Evolutionary conservation across 345 rosid genomes (phyloP), one percentile per base, ranked within the genome.

Genomic region (Eucalyptus cloeziana): DNA sequence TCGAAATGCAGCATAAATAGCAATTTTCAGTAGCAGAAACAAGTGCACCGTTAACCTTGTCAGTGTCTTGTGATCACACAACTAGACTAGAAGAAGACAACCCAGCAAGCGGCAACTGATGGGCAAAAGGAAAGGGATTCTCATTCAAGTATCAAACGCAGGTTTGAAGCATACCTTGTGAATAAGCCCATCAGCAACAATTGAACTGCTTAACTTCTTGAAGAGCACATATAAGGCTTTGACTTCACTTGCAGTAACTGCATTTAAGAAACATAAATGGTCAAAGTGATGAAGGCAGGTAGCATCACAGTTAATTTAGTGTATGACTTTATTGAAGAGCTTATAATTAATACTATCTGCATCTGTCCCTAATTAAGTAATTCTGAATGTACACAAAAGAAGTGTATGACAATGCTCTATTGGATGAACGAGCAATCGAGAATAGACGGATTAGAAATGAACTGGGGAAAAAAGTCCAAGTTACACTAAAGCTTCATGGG

Each of bases 171-270:
- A 86, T 92, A 96, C 99, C 97, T 95, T 96, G 92, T 98, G 99
- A 93, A 96, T 96, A 86, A 96, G 95, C 87, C 98, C 98, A 86
- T 98, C 99, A 10, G 94, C 94, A 56, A 94, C 81, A 62, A 98
- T 95, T n/a, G 98, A 95, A 89, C 96, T 94, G 95, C 99, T 98
- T 92, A 98, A 88, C 92, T 96, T 98, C 94, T 95, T 95, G 91
- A 88, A 98, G 7, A 98, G 96, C 93, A 95, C 97, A 89, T 94
- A 93, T 88, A 98, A 92, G 85, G 99, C 95, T 92, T 96, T 95
- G 44, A 98, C 98, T 93, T 98, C 98, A 89, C 89, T 91, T 52
- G 94, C 93, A 8, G 97, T 93, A 92, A 98, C 99, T 98, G 93
- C 93, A 93, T 91, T 14, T 5, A 67, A 85, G 22, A 33, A 33